Percentiles rank a stretch among this genome's conserved stretches.
Conservation (phyloP, 2,329 filamentous ascomycete genomes). For the Scedosporium apiospermum region DNA sequence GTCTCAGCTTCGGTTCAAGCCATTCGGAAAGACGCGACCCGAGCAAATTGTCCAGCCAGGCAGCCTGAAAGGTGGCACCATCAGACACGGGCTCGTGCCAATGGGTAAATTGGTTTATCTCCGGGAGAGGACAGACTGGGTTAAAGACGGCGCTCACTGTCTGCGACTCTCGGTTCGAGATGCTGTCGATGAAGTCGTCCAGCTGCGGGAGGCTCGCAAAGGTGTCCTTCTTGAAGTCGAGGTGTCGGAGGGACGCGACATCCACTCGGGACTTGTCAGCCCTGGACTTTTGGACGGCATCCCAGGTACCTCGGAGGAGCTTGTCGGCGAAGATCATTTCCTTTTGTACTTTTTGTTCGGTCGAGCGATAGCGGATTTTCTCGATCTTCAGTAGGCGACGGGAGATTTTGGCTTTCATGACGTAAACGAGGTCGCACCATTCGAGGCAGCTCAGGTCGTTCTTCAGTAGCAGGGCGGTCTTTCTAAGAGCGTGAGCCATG, state of each 20-base stretch:
- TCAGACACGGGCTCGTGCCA: not conserved
- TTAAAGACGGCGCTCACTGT: not conserved
- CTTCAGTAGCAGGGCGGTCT: slow-evolving; percentile 8
- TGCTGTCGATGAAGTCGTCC: not conserved
- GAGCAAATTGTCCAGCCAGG: not conserved
- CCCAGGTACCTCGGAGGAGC: slow-evolving; percentile 2
- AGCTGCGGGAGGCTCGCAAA: not conserved
- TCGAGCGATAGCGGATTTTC: not conserved
- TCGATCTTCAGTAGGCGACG: slow-evolving; percentile 31
- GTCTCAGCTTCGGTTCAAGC: not conserved
- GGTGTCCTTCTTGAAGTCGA: slow-evolving; percentile 14
- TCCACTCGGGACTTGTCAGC: not conserved
- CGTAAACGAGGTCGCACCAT: slow-evolving; percentile 20
- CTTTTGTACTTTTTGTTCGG: not conserved
- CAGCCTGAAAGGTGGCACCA: not conserved
- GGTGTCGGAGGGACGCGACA: not conserved
- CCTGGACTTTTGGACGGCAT: not conserved
- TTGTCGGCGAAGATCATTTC: slow-evolving; percentile 8
- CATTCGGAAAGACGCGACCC: not conserved
- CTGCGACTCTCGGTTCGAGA: not conserved
- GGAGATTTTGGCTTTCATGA: slow-evolving; percentile 34
- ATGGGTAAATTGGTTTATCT: not conserved
- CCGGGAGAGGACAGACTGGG: not conserved
- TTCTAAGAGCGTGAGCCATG: slow-evolving; percentile 25
- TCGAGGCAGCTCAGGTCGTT: slow-evolving; percentile 4